Evolutionary conservation across 2,329 filamentous ascomycete species (phyloP), one percentile per base, ranked within the genome.

Genomic region (Hypoxylon sp.): DNA sequence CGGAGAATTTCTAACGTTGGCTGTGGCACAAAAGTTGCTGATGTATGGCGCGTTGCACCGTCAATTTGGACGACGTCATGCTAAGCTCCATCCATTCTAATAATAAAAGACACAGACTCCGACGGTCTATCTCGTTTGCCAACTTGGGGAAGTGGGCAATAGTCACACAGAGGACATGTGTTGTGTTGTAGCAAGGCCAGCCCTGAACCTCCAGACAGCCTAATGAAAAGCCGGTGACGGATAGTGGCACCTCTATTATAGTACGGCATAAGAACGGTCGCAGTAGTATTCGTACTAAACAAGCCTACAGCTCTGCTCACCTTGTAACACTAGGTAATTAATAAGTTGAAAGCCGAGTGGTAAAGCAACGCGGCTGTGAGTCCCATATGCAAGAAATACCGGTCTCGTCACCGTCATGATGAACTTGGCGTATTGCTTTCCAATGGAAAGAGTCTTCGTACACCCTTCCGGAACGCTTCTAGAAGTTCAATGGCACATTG

Each of bases 401-500:
- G n/a, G 42, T 46, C 30, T 50, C 33, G 48, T 33, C 31, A 7
- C 33, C 48, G 22, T 44, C 22, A 57, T 14, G 33, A 42, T 6
- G 6, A 42, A 42, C 2, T 11, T 11, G 40, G 40, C 40, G 17
- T 22, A 44, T 22, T 11, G 17, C 20, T 11, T 44, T 44, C 40
- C 17, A 44, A 44, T 44, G 40, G 5, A 17, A 50, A 2, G 14
- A 33, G 17, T 46, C 30, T 30, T 10, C 25, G 14, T 14, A 42
- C 57, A 37, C 33, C 20, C 35, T 55, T 11, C 14, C 20, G n/a
- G 27, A 61, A 61, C 2, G 20, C 17, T 66, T 61, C 63, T 61
- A 66, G 63, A 66, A 66, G 33, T 57, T 57, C 44, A 25, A 37
- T 55, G 49, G n/a, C 56, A 56, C 35, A 14, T 50, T 27, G 58